A percentile compares a stretch with the other conserved stretches of the same genome.
These are phyloP conservation scores for Cynara cardunculus DNA, from an alignment of 129 eudicot genomes.

Conservation along the genomic window DNA sequence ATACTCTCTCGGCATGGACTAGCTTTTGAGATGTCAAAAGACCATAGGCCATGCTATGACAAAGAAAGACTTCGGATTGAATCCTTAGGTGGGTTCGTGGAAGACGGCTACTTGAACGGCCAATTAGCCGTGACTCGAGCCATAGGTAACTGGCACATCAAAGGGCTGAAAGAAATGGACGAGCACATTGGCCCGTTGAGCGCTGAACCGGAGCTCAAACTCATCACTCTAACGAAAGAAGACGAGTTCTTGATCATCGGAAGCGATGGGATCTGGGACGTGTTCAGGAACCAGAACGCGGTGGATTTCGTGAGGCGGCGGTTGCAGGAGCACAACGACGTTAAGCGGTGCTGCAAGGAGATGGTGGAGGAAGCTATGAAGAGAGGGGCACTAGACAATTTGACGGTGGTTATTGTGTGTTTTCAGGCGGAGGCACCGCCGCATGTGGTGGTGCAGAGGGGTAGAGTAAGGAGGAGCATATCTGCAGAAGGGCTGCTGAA, in stretches of 20 bases:
- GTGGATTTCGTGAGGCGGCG: constrained; percentile 77
- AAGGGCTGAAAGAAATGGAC: constrained; percentile 63
- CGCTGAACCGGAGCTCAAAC: constrained; percentile 90
- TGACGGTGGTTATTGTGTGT: constrained; percentile 85
- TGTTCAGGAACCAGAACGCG: constrained; percentile 85
- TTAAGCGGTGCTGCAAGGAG: constrained; percentile 67
- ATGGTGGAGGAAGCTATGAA: constrained; percentile 83
- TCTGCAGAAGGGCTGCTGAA: constrained; percentile 90
- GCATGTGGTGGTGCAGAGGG: constrained; percentile 46
- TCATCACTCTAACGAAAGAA: constrained; percentile 66
- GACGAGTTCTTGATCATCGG: constrained; percentile 91
- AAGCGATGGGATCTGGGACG: constrained; percentile 95
- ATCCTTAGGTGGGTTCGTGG: constrained; percentile 73
- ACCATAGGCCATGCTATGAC: constrained; percentile 69
- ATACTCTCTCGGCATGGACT: constrained; percentile 68
- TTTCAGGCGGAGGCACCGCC: constrained; percentile 82
- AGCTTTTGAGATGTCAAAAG: constrained; percentile 88
- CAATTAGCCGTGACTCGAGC: constrained; percentile 86
- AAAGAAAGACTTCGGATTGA: constrained; percentile 62
- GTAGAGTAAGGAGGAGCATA: constrained; percentile 69
- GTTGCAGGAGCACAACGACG: constrained; percentile 80
- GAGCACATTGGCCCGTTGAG: constrained; percentile 56
- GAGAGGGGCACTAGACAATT: constrained; percentile 69
- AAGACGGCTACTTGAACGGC: constrained; percentile 80
- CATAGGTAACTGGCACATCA: constrained; percentile 82